Percentiles rank a stretch among this genome's conserved stretches.
Conservation (phyloP, 1,284 basidiomycete genomes). For the Rhodotorula mucilaginosa region DNA sequence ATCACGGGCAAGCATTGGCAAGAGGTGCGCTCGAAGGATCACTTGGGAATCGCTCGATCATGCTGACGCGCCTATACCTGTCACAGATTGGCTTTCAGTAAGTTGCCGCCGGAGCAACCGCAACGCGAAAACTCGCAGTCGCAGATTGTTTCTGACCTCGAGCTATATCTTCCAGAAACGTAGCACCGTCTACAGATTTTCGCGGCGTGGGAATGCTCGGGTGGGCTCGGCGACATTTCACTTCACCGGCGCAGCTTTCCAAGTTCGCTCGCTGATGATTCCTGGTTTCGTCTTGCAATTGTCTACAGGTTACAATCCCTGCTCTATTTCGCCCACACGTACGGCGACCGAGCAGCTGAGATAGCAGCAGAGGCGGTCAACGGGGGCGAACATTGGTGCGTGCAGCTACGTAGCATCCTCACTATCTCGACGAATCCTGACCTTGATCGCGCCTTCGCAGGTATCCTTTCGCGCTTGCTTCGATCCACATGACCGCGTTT, state of each 20-base stretch:
- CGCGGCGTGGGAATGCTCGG: slow-evolving; percentile 33
- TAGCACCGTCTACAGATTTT: slow-evolving; percentile 32
- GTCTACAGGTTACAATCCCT: slow-evolving; percentile 21
- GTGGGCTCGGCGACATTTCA: not conserved
- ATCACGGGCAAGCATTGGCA: slow-evolving; percentile 37
- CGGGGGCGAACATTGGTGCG: slow-evolving; percentile 29
- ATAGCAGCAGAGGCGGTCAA: slow-evolving; percentile 32
- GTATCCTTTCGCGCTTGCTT: slow-evolving; percentile 38
- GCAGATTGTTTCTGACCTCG: not conserved
- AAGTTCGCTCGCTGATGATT: too few relatives aligned
- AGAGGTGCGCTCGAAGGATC: slow-evolving; percentile 15
- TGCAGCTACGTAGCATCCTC: not conserved
- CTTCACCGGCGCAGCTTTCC: too few relatives aligned
- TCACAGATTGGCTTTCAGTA: slow-evolving; percentile 38
- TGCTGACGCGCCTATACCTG: too few relatives aligned
- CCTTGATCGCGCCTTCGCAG: not conserved
- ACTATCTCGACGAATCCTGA: not conserved
- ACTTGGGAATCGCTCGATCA: too few relatives aligned
- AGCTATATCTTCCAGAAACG: slow-evolving; percentile 15
- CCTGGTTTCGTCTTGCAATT: too few relatives aligned
- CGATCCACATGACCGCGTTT: slow-evolving; percentile 38
- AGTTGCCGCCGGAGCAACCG: not conserved
- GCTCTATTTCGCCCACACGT: slow-evolving; percentile 23
- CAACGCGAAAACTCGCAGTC: too few relatives aligned
- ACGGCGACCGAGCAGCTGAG: slow-evolving; percentile 27